Percentiles rank a stretch among this genome's conserved stretches.
Conservation (phyloP, 345 rosid species). For the Dimocarpus longan region DNA sequence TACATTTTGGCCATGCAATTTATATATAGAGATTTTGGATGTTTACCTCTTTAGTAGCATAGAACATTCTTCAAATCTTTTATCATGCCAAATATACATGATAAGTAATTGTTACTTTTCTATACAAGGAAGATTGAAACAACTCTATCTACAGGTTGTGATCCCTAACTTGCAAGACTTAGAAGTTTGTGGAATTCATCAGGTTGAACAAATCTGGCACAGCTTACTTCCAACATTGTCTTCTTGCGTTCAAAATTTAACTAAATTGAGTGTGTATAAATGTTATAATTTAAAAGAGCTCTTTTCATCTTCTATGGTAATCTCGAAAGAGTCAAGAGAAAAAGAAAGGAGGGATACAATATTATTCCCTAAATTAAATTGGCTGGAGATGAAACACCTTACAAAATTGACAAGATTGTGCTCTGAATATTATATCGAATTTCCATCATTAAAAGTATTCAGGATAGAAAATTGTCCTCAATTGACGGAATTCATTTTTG, state of each 20-base stretch:
- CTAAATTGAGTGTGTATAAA: background rate
- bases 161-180: conserved; percentile 26
- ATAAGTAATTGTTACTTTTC: too few relatives aligned
- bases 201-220: conserved; percentile 2
- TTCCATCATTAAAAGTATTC: background rate
- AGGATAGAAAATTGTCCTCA: background rate
- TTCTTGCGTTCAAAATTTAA: background rate
- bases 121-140: background rate
- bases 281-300: background rate
- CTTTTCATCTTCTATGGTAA: background rate
- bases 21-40: too few relatives aligned
- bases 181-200: background rate
- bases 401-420: background rate
- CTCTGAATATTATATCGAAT: background rate
- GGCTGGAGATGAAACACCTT: background rate
- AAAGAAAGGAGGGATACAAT: background rate
- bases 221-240: background rate
- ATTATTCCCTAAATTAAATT: too few relatives aligned
- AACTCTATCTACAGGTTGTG: conserved; percentile 16
- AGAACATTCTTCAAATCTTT: too few relatives aligned
- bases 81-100: too few relatives aligned
- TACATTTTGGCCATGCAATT: too few relatives aligned
- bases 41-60: too few relatives aligned
- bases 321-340: too few relatives aligned
- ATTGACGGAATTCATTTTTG: conserved; percentile 1